Percentiles rank a stretch among this genome's conserved stretches.
Conservation (phyloP, 257 asterid genomes). For the Solanum virginianum region DNA sequence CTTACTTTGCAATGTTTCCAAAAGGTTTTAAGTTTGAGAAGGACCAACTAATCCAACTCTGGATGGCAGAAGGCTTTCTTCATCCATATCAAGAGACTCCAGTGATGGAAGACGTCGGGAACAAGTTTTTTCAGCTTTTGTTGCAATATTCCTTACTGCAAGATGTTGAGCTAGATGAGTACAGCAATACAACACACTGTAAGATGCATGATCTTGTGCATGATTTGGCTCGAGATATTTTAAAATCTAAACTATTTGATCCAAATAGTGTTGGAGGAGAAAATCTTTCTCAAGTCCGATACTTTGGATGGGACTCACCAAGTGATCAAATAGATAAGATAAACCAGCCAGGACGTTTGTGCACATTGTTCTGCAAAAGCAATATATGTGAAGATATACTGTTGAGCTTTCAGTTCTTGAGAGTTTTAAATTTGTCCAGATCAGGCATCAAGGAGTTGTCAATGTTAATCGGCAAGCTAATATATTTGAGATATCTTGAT, state of each 20-base stretch:
- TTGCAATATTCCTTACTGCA: constrained; percentile 10
- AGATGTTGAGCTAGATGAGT: neutral
- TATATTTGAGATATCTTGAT: constrained; percentile 1
- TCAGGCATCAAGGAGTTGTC: neutral
- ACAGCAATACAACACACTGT: neutral
- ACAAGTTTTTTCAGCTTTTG: neutral
- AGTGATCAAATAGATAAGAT: neutral
- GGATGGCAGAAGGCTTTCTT: constrained; percentile 18
- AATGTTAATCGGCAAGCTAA: neutral
- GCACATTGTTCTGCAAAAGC: neutral
- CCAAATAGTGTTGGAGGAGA: neutral
- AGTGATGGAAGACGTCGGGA: constrained; percentile 11
- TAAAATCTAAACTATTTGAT: neutral
- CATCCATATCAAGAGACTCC: neutral
- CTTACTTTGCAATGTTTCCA: constrained; percentile 9
- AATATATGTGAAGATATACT: neutral
- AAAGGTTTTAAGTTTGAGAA: constrained; percentile 5
- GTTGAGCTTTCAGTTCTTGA: neutral
- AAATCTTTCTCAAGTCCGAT: neutral
- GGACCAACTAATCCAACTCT: constrained; percentile 9
- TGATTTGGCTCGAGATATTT: neutral
- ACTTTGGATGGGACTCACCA: neutral
- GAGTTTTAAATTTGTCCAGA: neutral
- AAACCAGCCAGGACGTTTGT: neutral
- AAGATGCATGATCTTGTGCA: constrained; percentile 22